Evolutionary conservation across 2,329 filamentous ascomycete genomes (phyloP), one percentile per base, ranked within the genome.

Genomic region (Diplodia seriata): DNA sequence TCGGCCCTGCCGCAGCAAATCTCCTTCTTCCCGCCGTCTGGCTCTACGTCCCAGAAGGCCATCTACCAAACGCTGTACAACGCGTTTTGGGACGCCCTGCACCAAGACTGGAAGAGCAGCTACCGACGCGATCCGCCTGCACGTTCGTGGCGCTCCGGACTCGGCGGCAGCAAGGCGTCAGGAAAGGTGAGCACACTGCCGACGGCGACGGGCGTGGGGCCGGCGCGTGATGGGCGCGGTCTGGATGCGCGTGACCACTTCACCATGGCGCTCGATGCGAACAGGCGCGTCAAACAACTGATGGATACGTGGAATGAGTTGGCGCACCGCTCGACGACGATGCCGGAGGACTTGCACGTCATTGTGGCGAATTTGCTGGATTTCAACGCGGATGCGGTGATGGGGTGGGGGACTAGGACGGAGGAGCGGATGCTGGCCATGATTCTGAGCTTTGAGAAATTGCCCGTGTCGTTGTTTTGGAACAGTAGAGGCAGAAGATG

Each of bases 281-380:
- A 3, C 11, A 18, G 3, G 9, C 54, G 68, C 31, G 50, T 63
- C 14, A 65, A 63, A 29, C 61, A 68, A 29, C 40, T 71, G 6
- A 64, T 67, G 15, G n/a, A 62, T 14, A 67, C 62, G 14, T 72
- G 70, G 70, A 72, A 72, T 57, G 66, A 65, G 23, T 49, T 72
- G 11, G 38, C 66, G 7, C 54, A 57, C n/a, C 38, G 70, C n/a
- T 66, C 70, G 20, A 72, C 70, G 5, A 71, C 70, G 15, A 68
- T 62, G 57, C 33, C 33, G 1, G 70, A 72, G 31, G 71, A 72
- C 65, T 18, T 69, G 23, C 68, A 59, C 12, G 64, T 51, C 23
- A 71, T 71, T 36, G 47, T 72, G 40, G 68, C 70, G 3, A 72
- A 67, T 55, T 54, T 72, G 7, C 54, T 71, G 15, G 67, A 69